These are phyloP conservation scores for Glycyrrhiza uralensis DNA, from an alignment of 306 rosid species.

Conservation along the genomic window DNA sequence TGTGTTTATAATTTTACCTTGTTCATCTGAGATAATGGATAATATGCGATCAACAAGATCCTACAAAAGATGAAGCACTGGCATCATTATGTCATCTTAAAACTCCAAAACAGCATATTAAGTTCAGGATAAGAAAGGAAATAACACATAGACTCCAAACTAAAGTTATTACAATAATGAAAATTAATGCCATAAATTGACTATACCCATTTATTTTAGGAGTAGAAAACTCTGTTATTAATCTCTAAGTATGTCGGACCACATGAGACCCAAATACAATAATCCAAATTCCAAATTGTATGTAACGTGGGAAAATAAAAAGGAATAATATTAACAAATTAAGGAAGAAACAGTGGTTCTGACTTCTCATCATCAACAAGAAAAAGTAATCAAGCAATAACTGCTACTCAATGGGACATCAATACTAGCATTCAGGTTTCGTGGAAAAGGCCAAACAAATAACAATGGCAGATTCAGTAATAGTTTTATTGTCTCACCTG, in stretches of 20 bases:
- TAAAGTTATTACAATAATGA: background rate
- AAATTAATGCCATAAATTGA: background rate
- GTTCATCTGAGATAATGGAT: slow-evolving; percentile 68
- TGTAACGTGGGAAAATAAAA: background rate
- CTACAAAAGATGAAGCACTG: slow-evolving; percentile 41
- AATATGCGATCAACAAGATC: slow-evolving; percentile 86
- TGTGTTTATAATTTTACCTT: slow-evolving; percentile 47
- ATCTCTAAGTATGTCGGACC: background rate
- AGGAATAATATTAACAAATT: background rate
- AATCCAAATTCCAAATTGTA: background rate
- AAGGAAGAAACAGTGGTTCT: background rate
- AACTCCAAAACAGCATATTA: slow-evolving; percentile 21
- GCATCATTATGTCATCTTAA: slow-evolving; percentile 11
- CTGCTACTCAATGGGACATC: background rate
- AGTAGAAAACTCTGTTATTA: background rate
- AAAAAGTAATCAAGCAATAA: slow-evolving; percentile 4
- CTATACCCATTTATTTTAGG: background rate
- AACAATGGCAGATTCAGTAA: slow-evolving; percentile 4
- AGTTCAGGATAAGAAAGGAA: background rate
- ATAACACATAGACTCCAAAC: background rate
- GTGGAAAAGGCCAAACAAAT: background rate
- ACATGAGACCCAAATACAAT: background rate
- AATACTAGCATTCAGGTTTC: slow-evolving; percentile 1
- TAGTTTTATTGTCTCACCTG: slow-evolving; percentile 58
- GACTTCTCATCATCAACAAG: slow-evolving; percentile 1